Percentiles rank a stretch among this genome's conserved stretches.
Conservation (phyloP, 2,329 filamentous ascomycete genomes). For the Hortaea werneckii region DNA sequence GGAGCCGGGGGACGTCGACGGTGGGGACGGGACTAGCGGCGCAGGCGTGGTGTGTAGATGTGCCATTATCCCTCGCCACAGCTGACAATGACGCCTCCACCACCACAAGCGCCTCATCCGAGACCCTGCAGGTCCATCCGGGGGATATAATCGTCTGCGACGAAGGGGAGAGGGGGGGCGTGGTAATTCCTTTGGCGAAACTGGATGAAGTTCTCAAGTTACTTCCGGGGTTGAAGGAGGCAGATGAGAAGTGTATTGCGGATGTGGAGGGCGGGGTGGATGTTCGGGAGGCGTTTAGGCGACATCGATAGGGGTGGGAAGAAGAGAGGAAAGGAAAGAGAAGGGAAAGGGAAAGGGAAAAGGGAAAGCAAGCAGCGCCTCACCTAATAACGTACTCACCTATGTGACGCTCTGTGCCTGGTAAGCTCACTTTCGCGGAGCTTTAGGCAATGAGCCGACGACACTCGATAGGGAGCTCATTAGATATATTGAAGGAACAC, state of each 20-base stretch:
- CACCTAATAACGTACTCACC: no score
- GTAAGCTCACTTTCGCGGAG: no score
- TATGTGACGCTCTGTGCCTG: no score
- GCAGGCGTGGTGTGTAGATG: slow-evolving; percentile 44
- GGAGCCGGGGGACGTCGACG: slow-evolving; percentile 47
- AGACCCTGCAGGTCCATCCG: slow-evolving; percentile 26
- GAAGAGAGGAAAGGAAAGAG: not conserved
- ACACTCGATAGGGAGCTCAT: no score
- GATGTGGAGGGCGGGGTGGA: slow-evolving; percentile 54
- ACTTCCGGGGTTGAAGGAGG: slow-evolving; percentile 39
- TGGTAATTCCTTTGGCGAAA: slow-evolving; percentile 54
- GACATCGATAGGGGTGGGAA: slow-evolving; percentile 28
- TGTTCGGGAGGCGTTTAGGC: slow-evolving; percentile 57
- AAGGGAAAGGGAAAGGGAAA: no score
- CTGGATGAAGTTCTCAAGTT: slow-evolving; percentile 51
- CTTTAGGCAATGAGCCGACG: no score
- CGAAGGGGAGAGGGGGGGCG: slow-evolving; percentile 54
- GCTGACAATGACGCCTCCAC: no score
- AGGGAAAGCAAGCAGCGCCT: no score
- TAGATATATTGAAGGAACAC: no score
- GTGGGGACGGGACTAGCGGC: slow-evolving; percentile 49
- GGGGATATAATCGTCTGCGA: slow-evolving; percentile 65
- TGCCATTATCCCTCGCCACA: slow-evolving; percentile 30
- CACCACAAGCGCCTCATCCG: no score
- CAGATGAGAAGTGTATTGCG: slow-evolving; percentile 37